Evolutionary conservation across 73 alveolate genomes (phyloP).

Genomic region (Tetrahymena thermophila): DNA sequence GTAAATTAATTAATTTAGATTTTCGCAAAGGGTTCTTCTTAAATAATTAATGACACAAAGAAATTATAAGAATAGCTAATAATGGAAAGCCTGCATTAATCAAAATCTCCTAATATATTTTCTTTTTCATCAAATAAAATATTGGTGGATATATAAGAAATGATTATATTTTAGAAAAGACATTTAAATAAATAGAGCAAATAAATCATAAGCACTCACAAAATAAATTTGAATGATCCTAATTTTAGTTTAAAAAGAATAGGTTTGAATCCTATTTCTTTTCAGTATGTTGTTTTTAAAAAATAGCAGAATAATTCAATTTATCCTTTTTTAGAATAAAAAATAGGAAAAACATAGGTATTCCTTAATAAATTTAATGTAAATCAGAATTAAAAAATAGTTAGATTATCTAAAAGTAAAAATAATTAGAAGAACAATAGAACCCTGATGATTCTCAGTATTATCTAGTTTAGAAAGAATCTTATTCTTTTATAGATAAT

Average conservation of each 20-base stretch:
- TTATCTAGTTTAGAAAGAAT: not conserved
- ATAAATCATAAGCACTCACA: not conserved
- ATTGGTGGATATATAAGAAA: not conserved
- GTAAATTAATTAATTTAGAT: not conserved
- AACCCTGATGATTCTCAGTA: not conserved
- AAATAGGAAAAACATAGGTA: not conserved
- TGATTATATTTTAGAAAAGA: not conserved
- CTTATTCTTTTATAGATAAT: not conserved
- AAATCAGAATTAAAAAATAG: not conserved
- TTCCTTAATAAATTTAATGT: not conserved
- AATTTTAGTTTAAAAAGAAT: not conserved
- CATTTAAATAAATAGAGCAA: not conserved
- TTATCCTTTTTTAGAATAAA: not conserved
- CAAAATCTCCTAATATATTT: not conserved
- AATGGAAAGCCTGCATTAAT: not conserved
- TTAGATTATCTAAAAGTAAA: not conserved
- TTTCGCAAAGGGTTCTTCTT: not conserved
- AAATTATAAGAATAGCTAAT: not conserved
- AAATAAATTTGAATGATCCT: not conserved
- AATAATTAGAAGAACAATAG: not conserved
- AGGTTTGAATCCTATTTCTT: not conserved
- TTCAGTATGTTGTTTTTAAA: not conserved
- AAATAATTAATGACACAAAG: not conserved
- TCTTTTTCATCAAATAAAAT: no score
- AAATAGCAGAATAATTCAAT: not conserved